A percentile compares a stretch with the other conserved stretches of the same genome.
Conservation (phyloP, 176 grass and related monocot genomes). For the Puya raimondii region DNA sequence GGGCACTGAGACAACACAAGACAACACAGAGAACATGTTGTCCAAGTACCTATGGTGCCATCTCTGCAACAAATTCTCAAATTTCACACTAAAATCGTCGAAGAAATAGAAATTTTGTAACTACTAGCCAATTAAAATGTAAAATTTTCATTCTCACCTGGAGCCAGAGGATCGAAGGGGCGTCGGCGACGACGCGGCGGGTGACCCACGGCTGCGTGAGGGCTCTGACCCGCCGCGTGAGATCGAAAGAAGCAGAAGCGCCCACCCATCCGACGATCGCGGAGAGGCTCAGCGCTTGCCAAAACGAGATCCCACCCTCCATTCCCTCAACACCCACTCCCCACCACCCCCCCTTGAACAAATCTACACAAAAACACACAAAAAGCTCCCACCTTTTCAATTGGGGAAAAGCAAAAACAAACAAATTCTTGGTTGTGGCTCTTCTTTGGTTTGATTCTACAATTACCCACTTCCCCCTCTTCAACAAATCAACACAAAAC, state of each 20-base stretch:
- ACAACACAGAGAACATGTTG: conserved; percentile 75
- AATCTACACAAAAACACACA: background rate
- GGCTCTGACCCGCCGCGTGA: conserved; percentile 54
- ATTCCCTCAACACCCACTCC: conserved; percentile 17
- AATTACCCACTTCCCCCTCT: background rate
- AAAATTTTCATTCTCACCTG: conserved; percentile 40
- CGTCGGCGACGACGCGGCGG: conserved; percentile 57
- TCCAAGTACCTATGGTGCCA: conserved; percentile 55
- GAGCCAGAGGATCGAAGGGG: conserved; percentile 44
- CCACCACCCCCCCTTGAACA: conserved; percentile 9
- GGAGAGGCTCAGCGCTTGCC: conserved; percentile 70
- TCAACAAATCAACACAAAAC: background rate
- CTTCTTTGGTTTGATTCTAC: background rate
- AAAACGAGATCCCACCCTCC: conserved; percentile 46
- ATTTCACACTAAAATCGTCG: too few species aligned
- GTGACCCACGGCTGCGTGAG: conserved; percentile 60
- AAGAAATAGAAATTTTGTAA: conserved; percentile 7
- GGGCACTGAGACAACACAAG: conserved; percentile 82
- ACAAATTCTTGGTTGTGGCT: background rate
- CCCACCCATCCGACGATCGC: conserved; percentile 64
- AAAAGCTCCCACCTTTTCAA: background rate
- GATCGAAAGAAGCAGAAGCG: conserved; percentile 62
- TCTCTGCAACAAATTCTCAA: conserved; percentile 42
- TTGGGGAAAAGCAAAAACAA: background rate
- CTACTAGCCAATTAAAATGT: background rate